A percentile compares a stretch with the other conserved stretches of the same genome.
Evolutionary conservation across 2,329 filamentous ascomycete genomes (phyloP).

Genomic region (Mariannaea elegans): DNA sequence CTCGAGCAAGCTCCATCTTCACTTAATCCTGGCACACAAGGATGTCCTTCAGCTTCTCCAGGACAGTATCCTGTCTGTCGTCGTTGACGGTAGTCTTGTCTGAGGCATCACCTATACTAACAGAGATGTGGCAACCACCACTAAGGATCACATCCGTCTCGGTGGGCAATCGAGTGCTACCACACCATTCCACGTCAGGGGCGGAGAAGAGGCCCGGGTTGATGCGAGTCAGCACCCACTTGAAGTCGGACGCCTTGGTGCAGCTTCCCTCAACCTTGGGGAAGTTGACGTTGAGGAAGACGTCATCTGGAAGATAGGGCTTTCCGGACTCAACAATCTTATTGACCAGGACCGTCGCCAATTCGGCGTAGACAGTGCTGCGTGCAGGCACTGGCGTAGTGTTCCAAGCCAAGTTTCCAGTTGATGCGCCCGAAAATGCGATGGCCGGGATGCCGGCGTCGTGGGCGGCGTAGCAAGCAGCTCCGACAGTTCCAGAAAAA

Average conservation of each 20-base stretch:
- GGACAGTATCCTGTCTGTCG: slow-evolving; percentile 41
- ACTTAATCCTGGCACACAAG: slow-evolving; percentile 39
- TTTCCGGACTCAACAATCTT: slow-evolving; percentile 62
- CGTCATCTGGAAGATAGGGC: slow-evolving; percentile 69
- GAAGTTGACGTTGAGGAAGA: slow-evolving; percentile 77
- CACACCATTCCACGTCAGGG: slow-evolving; percentile 67
- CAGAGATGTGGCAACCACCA: slow-evolving; percentile 66
- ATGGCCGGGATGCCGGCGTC: slow-evolving; percentile 69
- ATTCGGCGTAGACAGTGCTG: slow-evolving; percentile 69
- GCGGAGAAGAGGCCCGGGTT: slow-evolving; percentile 61
- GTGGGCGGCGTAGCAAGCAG: slow-evolving; percentile 65
- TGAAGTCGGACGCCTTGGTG: slow-evolving; percentile 61
- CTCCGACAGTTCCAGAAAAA: slow-evolving; percentile 75
- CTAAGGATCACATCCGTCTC: slow-evolving; percentile 62
- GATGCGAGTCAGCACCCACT: slow-evolving; percentile 71
- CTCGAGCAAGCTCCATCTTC: too few species aligned
- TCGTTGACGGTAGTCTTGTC: slow-evolving; percentile 64
- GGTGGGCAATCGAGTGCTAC: slow-evolving; percentile 62
- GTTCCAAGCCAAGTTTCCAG: slow-evolving; percentile 63
- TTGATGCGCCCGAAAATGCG: slow-evolving; percentile 69
- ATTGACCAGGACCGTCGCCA: slow-evolving; percentile 67
- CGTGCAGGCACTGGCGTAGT: slow-evolving; percentile 59
- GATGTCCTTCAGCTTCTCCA: slow-evolving; percentile 44
- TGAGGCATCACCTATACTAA: slow-evolving; percentile 68
- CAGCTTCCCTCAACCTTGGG: slow-evolving; percentile 62